phyloP scores from a whole-genome alignment of 768 basidiomycete species.

The Trichaptum fuscoviolaceum region DNA sequence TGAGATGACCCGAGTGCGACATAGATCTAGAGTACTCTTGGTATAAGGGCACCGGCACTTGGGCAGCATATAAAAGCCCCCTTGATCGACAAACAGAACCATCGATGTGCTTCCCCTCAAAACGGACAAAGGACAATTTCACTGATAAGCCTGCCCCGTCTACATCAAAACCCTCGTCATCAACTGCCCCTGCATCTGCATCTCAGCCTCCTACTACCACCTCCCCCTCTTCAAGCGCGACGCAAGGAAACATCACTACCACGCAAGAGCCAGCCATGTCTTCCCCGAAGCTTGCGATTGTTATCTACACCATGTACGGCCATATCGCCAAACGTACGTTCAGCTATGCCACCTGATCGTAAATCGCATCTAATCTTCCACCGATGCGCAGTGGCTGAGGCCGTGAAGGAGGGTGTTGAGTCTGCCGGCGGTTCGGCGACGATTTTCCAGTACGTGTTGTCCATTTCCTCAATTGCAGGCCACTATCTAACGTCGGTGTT shows the following conservation, averaged over 20 bases:
- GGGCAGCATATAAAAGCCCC: neutral
- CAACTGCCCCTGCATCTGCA: slow-evolving; percentile 5
- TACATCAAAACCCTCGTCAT: slow-evolving; percentile 6
- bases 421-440: slow-evolving; percentile 37
- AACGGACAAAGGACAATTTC: slow-evolving; percentile 30
- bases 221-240: slow-evolving; percentile 12
- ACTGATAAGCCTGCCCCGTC: slow-evolving; percentile 21
- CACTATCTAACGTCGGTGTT: neutral
- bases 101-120: slow-evolving; percentile 36
- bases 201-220: slow-evolving; percentile 11
- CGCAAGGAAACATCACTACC: slow-evolving; percentile 13
- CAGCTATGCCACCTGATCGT: neutral
- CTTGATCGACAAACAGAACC: neutral
- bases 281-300: slow-evolving; percentile 54
- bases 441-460: slow-evolving; percentile 39
- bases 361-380: slow-evolving; percentile 8
- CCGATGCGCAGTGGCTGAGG: slow-evolving; percentile 50
- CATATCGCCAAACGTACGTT: slow-evolving; percentile 63
- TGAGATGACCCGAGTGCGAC: neutral
- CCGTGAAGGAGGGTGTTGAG: slow-evolving; percentile 37
- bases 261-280: slow-evolving; percentile 12
- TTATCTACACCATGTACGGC: slow-evolving; percentile 72
- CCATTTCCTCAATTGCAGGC: neutral
- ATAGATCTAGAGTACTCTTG: neutral
- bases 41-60: neutral